These are phyloP conservation scores for Aspergillus terreus DNA, from an alignment of 2,329 filamentous ascomycete genomes.

Conservation along the genomic window DNA sequence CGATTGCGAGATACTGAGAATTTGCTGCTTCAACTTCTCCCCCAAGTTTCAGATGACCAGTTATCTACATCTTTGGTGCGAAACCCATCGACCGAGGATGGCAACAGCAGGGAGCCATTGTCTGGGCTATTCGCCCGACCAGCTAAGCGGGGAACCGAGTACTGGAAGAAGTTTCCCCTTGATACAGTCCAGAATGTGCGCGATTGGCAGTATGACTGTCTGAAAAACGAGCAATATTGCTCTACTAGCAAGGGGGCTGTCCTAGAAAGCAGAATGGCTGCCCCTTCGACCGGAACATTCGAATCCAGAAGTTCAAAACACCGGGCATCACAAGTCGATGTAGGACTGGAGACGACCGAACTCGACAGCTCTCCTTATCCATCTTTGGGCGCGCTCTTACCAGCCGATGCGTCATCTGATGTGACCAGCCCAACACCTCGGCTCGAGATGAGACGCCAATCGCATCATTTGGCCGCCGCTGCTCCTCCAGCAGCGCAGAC, in stretches of 20 bases:
- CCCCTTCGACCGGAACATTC: background rate
- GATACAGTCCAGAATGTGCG: constrained; percentile 30
- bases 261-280: background rate
- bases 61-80: constrained; percentile 22
- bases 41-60: constrained; percentile 30
- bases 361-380: background rate
- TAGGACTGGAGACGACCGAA: background rate
- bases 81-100: background rate
- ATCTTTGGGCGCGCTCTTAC: background rate
- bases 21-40: constrained; percentile 36
- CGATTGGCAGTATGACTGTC: constrained; percentile 33
- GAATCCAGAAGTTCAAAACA: background rate
- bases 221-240: background rate
- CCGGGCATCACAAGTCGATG: background rate
- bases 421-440: too few relatives aligned
- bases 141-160: constrained; percentile 32
- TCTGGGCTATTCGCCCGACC: constrained; percentile 16
- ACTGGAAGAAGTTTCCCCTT: constrained; percentile 37
- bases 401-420: background rate
- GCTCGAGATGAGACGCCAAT: too few relatives aligned
- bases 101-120: constrained; percentile 7
- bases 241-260: background rate
- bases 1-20: constrained; percentile 42
- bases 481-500: background rate
- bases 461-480: too few relatives aligned